A percentile compares a stretch with the other conserved stretches of the same genome.
Evolutionary conservation across 106 monocot species (phyloP).

Genomic region (Hemerocallis citrina): DNA sequence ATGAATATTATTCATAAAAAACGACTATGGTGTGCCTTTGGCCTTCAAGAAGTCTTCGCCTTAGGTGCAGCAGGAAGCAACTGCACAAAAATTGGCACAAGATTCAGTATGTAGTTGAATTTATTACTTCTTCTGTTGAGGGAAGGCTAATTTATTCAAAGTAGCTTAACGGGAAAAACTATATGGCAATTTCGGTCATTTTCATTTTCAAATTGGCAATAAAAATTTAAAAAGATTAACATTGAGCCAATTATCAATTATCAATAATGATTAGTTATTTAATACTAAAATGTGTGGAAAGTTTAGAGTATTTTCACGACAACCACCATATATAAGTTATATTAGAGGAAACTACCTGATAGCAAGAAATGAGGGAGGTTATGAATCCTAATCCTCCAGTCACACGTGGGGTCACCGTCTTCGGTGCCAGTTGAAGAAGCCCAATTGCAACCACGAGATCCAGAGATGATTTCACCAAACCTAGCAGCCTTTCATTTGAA

Average conservation of each 20-base stretch:
- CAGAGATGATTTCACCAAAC: conserved; percentile 70
- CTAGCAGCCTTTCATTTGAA: conserved; percentile 66
- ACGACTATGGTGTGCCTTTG: neutral
- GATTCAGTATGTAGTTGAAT: too few relatives aligned
- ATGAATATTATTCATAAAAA: conserved; percentile 5
- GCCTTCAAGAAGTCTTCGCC: conserved; percentile 41
- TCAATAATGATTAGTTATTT: too few relatives aligned
- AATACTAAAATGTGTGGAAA: too few relatives aligned
- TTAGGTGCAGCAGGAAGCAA: conserved; percentile 72
- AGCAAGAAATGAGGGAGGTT: conserved; percentile 82
- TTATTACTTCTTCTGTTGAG: too few relatives aligned
- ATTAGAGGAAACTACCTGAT: conserved; percentile 61
- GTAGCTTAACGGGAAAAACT: too few relatives aligned
- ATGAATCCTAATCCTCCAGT: conserved; percentile 76
- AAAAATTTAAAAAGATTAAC: too few relatives aligned
- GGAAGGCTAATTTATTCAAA: too few relatives aligned
- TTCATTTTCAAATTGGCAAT: too few relatives aligned
- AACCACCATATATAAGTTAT: neutral
- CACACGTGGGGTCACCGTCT: conserved; percentile 84
- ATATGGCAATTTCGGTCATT: neutral
- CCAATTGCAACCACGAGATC: conserved; percentile 85
- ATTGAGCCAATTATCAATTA: too few relatives aligned
- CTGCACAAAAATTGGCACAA: conserved; percentile 26
- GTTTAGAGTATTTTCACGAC: too few relatives aligned
- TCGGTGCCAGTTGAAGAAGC: conserved; percentile 77